Base-by-base conservation (phyloP, 345 rosid species). In the Capsella bursapastoris region DNA sequence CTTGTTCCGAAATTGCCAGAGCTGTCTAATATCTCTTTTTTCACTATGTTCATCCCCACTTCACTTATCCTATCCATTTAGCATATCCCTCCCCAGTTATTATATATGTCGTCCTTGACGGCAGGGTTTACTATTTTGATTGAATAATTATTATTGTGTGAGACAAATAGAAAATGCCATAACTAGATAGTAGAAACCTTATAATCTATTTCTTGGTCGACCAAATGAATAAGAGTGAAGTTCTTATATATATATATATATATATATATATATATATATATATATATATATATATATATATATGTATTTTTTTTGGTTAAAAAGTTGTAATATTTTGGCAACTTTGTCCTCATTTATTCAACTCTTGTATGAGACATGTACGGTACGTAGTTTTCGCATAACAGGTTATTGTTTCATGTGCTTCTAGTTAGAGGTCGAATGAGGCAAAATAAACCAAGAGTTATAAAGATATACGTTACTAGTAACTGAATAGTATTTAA, bases 11-110 rank as follows among this genome's bases (percentile, higher is more conserved):
- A 31, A 3, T 63, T 63, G 14, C 34, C 47, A 15, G 57, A 57
- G 71, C 71, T 73, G 71, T 73, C 77, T 22, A 22, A 1, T 31
- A 63, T 63, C 63, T 22, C 25, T 22, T 72, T 63, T 63, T 63
- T 52, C 43, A 44, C 64, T 72, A 44, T 25, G 55, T 64, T 52
- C 65, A 47, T 51, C 57, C 57, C 27, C 28, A 52, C 52, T 72
- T 37, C n/a, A 45, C 66, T 64, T 28, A 55, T 45, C 31, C 38
- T 73, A 63, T 43, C 64, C 50, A 43, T 34, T 25, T 35, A 64
- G 64, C 58, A 15, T 27, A 64, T 44, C 16, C 25, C 25, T 2
- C 25, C 25, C 12, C 1, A 12, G 14, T 32, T 53, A 16, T 53
- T 43, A 5, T 5, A 29, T 43, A 18, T 53, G 57, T 53, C 38